These are phyloP conservation scores for Tetraselmis striata DNA, from an alignment of 139 green algal species.

Conservation along the genomic window DNA sequence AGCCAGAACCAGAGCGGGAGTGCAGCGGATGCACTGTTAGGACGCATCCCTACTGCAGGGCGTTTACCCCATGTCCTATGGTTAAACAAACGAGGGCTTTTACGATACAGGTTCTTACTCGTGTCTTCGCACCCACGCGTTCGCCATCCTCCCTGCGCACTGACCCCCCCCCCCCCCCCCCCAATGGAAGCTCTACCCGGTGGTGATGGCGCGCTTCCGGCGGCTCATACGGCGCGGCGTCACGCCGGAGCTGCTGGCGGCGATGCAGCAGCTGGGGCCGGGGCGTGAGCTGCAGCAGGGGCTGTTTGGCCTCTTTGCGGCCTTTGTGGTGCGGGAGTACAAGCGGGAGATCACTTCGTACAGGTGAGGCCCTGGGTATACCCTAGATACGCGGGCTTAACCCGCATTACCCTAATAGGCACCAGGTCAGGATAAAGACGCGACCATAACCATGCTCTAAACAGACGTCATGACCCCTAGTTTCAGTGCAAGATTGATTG, in stretches of 20 bases:
- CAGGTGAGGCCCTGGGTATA: conserved; percentile 12
- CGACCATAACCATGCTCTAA: too few relatives aligned
- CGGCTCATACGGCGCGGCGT: neutral
- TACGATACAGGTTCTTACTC: too few relatives aligned
- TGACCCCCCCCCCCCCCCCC: too few relatives aligned
- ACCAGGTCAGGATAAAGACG: too few relatives aligned
- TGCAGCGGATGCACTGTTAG: too few relatives aligned
- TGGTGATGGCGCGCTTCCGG: neutral
- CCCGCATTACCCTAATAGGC: neutral
- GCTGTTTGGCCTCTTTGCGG: conserved; percentile 34
- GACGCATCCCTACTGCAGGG: too few relatives aligned
- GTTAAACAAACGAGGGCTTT: too few relatives aligned
- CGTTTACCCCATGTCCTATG: too few relatives aligned
- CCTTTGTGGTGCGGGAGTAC: conserved; percentile 25
- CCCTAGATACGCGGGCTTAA: neutral
- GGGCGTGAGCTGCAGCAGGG: conserved; percentile 5
- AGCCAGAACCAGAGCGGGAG: neutral
- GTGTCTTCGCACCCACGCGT: neutral
- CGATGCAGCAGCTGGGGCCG: neutral
- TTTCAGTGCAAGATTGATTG: neutral
- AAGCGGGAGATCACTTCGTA: conserved; percentile 33
- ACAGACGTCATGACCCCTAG: too few relatives aligned
- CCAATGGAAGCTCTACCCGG: neutral
- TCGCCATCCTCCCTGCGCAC: too few relatives aligned
- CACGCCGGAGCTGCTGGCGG: neutral